Percentiles rank a stretch among this genome's conserved stretches.
Evolutionary conservation across 495 filamentous ascomycete genomes (phyloP).

Genomic region (Annulohypoxylon nitens): DNA sequence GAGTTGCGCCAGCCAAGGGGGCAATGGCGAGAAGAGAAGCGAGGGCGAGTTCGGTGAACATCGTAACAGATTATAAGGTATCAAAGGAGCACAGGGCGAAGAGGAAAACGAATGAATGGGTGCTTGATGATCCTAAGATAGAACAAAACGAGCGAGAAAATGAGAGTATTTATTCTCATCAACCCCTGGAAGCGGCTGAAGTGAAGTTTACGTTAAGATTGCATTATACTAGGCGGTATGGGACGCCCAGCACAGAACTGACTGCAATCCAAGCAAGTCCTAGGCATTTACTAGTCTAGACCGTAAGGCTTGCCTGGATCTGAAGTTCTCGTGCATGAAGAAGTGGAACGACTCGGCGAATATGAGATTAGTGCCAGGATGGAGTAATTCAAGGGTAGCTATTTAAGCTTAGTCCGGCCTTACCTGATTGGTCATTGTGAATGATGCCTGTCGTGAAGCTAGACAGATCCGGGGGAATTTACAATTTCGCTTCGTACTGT

Average conservation of each 20-base stretch:
- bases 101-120: background rate
- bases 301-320: conserved; percentile 10
- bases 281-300: conserved; percentile 25
- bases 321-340: conserved; percentile 17
- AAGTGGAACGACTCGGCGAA: conserved; percentile 35
- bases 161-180: conserved; percentile 25
- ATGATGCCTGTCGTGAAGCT: conserved; percentile 28
- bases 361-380: conserved; percentile 26
- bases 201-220: background rate
- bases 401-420: conserved; percentile 24
- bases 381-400: conserved; percentile 11
- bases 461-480: conserved; percentile 15
- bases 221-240: background rate
- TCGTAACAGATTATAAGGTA: conserved; percentile 6
- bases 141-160: background rate
- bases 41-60: conserved; percentile 40
- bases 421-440: conserved; percentile 27
- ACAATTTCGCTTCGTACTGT: conserved; percentile 2
- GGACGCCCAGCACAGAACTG: conserved; percentile 14
- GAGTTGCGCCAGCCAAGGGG: conserved; percentile 42
- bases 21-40: conserved; percentile 37
- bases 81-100: background rate
- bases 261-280: background rate
- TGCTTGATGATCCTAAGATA: background rate
- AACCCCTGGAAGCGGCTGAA: conserved; percentile 20